Conservation (phyloP, 1,284 basidiomycete genomes). For the Termitomyces sp. region DNA sequence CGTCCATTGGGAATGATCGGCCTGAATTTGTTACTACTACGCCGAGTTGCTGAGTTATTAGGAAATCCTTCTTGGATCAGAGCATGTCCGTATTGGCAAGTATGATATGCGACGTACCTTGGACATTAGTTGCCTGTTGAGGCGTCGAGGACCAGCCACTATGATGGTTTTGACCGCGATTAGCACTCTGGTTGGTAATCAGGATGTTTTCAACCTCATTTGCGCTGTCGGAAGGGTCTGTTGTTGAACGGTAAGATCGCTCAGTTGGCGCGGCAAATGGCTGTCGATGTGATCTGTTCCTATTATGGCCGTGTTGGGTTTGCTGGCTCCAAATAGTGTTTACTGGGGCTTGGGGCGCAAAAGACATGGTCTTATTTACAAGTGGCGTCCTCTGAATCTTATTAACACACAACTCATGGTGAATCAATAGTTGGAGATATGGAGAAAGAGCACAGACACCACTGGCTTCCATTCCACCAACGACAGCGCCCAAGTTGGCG, state of each 20-base stretch:
- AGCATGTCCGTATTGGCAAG: not conserved
- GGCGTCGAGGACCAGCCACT: constrained; percentile 25
- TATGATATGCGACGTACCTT: constrained; percentile 9
- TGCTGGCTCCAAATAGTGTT: constrained; percentile 22
- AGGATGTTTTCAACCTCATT: constrained; percentile 67
- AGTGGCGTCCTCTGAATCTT: constrained; percentile 75
- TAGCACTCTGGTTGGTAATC: constrained; percentile 16
- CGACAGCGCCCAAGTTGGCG: constrained; percentile 49
- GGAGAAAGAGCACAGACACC: constrained; percentile 38
- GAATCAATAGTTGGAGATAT: constrained; percentile 1
- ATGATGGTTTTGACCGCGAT: constrained; percentile 19
- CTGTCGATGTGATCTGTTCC: constrained; percentile 39
- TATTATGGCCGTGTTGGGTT: constrained; percentile 21
- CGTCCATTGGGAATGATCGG: constrained; percentile 11
- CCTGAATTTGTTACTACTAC: constrained; percentile 16
- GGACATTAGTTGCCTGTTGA: constrained; percentile 14
- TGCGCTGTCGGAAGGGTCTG: constrained; percentile 62
- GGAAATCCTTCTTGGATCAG: constrained; percentile 5
- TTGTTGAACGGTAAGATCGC: constrained; percentile 40
- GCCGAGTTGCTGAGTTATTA: constrained; percentile 9
- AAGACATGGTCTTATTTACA: constrained; percentile 40
- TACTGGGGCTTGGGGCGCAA: constrained; percentile 21
- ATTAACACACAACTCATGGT: not conserved
- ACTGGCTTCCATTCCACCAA: constrained; percentile 66
- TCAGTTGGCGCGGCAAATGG: constrained; percentile 39